Evolutionary conservation across 768 basidiomycete species (phyloP).

Genomic region (Amanita fuliginea): DNA sequence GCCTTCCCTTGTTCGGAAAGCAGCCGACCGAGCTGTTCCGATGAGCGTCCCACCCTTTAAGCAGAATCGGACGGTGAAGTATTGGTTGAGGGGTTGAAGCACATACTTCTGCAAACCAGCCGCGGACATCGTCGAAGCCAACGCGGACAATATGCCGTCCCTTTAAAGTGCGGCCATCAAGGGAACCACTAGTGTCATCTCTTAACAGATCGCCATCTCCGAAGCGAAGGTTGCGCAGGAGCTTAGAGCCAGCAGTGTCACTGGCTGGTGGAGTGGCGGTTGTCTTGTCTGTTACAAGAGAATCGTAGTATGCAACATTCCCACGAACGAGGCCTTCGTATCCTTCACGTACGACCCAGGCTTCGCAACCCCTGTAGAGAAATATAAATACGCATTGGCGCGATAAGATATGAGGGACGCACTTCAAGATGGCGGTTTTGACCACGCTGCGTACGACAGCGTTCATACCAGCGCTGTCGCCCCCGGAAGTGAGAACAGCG

Average conservation of each 20-base stretch:
- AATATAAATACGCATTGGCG: background rate
- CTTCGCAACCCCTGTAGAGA: conserved; percentile 75
- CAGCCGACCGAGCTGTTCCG: conserved; percentile 79
- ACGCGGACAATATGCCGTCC: conserved; percentile 90
- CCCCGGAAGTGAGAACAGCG: conserved; percentile 90
- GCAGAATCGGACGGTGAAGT: background rate
- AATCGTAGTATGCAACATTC: conserved; percentile 36
- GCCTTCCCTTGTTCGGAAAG: conserved; percentile 83
- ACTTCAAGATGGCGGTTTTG: conserved; percentile 88
- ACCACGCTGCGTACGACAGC: conserved; percentile 91
- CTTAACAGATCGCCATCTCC: conserved; percentile 69
- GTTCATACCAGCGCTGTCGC: conserved; percentile 98
- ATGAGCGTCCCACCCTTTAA: conserved; percentile 86
- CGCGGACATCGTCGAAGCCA: conserved; percentile 96
- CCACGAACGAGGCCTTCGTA: conserved; percentile 97
- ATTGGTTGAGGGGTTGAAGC: background rate
- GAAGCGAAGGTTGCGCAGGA: conserved; percentile 57
- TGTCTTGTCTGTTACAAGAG: conserved; percentile 7
- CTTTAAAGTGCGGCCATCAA: conserved; percentile 64
- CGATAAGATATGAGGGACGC: conserved; percentile 15
- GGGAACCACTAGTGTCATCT: conserved; percentile 74
- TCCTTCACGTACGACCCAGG: conserved; percentile 94
- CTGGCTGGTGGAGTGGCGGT: background rate
- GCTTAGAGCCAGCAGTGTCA: conserved; percentile 8
- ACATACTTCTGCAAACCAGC: conserved; percentile 83